Percentiles rank a stretch among this genome's conserved stretches.
Conservation (phyloP, 1,284 basidiomycete species). For the Psilocybe mexicana region DNA sequence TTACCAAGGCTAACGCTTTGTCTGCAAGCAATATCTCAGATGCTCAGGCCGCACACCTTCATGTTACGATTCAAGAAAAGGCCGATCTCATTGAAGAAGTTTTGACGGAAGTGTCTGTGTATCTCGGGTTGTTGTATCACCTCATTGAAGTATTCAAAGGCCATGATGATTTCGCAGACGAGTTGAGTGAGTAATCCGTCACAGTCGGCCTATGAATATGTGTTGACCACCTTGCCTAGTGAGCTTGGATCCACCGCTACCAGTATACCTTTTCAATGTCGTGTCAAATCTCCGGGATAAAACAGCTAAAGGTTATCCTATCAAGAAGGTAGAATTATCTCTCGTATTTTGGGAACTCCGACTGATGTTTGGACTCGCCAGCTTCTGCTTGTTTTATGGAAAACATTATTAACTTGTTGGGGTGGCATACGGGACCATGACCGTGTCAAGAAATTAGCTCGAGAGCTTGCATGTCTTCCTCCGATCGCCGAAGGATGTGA, state of each 20-base stretch:
- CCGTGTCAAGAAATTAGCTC: constrained; percentile 82
- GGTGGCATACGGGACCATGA: constrained; percentile 89
- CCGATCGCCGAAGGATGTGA: constrained; percentile 64
- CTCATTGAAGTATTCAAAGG: constrained; percentile 90
- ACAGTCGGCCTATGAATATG: constrained; percentile 3
- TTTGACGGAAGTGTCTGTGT: constrained; percentile 88
- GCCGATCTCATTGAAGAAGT: constrained; percentile 84
- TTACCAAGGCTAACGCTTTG: neutral
- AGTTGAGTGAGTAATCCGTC: constrained; percentile 74
- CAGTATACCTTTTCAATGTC: constrained; percentile 89
- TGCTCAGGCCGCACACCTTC: constrained; percentile 65
- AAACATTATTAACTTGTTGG: constrained; percentile 88
- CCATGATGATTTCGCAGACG: constrained; percentile 92
- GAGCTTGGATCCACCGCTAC: constrained; percentile 93
- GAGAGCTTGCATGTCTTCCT: constrained; percentile 79
- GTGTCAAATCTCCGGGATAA: constrained; percentile 91
- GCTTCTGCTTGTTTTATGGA: constrained; percentile 97
- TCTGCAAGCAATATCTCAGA: constrained; percentile 66
- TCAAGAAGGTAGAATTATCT: constrained; percentile 75
- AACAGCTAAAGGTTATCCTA: constrained; percentile 92
- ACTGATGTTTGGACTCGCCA: constrained; percentile 31
- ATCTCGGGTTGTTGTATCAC: constrained; percentile 92
- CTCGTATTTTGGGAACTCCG: neutral
- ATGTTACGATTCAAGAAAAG: constrained; percentile 69
- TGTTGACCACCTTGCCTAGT: constrained; percentile 48